Evolutionary conservation across 2,329 filamentous ascomycete genomes (phyloP), one percentile per base, ranked within the genome.

Genomic region (Aspergillus sp.): DNA sequence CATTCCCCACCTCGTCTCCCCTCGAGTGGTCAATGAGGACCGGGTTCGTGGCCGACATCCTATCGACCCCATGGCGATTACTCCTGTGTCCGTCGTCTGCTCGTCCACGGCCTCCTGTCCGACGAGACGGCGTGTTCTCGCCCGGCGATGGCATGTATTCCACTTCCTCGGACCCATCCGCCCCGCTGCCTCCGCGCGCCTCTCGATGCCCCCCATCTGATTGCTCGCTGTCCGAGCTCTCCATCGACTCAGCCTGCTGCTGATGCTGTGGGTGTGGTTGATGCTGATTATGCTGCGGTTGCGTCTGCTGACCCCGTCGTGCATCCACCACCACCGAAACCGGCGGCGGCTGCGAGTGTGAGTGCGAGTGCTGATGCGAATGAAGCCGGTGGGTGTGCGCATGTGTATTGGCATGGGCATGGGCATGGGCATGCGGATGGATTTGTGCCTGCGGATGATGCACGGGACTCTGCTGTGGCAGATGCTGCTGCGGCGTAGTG

Each of bases 131-230:
- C 18, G 54, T n/a, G 6, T 47, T 47, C 45, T 57, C 54, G 49
- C 55, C 49, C 10, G 54, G 62, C 49, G 67, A 65, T 20, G 62
- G 57, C 51, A 51, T 58, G 62, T 64, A 68, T 42, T 67, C 66
- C 32, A 61, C 46, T 52, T 65, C 59, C 2, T 45, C 63, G 18
- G 52, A 49, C 57, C 59, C 47, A 52, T 45, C 63, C 14, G 49
- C 42, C 56, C 60, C 45, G 51, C 24, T 14, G 32, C 51, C 57
- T 60, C 63, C 64, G 57, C 16, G 49, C 36, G 22, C 54, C 56
- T n/a, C 50, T n/a, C 18, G 52, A 54, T 49, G 47, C n/a, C 45
- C 58, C 5, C 42, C 57, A 46, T 61, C 63, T 6, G 61, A 65
- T 16, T 56, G 55, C 42, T 64, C 61, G 47, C 57, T 65, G 22